Conservation (phyloP, 352 stramenopile genomes). For the Phytophthora lateralis region DNA sequence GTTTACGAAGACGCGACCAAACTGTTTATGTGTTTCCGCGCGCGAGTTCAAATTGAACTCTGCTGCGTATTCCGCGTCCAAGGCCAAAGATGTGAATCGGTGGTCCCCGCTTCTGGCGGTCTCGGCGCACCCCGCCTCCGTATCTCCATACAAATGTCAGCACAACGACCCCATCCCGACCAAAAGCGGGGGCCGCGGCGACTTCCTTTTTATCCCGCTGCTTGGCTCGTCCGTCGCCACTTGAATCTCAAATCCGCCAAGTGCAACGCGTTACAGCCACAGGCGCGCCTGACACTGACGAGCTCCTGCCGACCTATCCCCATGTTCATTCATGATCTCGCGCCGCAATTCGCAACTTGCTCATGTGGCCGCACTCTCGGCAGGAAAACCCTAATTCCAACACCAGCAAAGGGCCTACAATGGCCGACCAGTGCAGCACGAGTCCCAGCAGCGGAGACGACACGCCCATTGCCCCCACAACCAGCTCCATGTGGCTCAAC, state of each 20-base stretch:
- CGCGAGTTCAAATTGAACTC: slow-evolving; percentile 7
- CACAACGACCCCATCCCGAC: background rate
- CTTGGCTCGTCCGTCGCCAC: slow-evolving; percentile 21
- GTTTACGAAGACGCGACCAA: background rate
- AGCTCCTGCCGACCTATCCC: slow-evolving; percentile 13
- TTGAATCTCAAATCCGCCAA: slow-evolving; percentile 34
- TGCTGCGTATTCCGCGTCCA: slow-evolving; percentile 8
- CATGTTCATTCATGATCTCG: slow-evolving; percentile 20
- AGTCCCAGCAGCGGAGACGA: slow-evolving; percentile 39
- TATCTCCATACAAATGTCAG: slow-evolving; percentile 21
- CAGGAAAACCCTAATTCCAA: background rate
- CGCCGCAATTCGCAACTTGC: slow-evolving; percentile 29
- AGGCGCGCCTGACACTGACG: slow-evolving; percentile 14
- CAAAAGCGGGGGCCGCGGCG: background rate
- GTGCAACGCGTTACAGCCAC: slow-evolving; percentile 25
- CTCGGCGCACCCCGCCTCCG: background rate
- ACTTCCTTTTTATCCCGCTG: slow-evolving; percentile 30
- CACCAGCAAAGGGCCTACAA: background rate
- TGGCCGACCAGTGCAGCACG: slow-evolving; percentile 6
- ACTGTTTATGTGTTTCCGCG: slow-evolving; percentile 14
- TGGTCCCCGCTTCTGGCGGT: background rate
- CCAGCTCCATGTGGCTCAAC: slow-evolving; percentile 53
- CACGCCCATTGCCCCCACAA: slow-evolving; percentile 3
- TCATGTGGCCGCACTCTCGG: slow-evolving; percentile 17
- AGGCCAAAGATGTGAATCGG: slow-evolving; percentile 19